Conservation (phyloP, 1,284 basidiomycete genomes). For the Tylopilus orsonianus region DNA sequence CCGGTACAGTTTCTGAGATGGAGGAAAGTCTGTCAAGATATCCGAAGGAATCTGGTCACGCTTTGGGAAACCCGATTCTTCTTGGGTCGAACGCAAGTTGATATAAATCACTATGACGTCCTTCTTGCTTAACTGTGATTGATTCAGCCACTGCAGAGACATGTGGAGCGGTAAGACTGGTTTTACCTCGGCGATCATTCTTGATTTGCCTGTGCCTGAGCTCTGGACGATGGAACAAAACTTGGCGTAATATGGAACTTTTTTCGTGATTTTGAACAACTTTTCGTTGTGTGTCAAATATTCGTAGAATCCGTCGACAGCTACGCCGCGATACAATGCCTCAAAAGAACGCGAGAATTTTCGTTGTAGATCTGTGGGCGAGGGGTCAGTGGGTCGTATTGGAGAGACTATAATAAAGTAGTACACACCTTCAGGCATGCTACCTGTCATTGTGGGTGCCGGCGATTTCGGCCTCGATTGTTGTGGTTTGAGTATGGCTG, state of each 20-base stretch:
- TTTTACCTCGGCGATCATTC: constrained; percentile 19
- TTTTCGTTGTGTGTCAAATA: constrained; percentile 16
- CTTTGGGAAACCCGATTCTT: constrained; percentile 7
- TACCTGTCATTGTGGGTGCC: too few relatives aligned
- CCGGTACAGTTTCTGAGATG: background rate
- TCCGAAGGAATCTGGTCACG: constrained; percentile 11
- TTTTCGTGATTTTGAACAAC: background rate
- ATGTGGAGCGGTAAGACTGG: background rate
- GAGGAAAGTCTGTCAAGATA: constrained; percentile 7
- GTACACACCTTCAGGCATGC: too few relatives aligned
- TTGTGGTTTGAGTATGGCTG: too few relatives aligned
- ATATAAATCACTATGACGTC: constrained; percentile 20
- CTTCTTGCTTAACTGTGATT: constrained; percentile 10
- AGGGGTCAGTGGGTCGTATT: too few relatives aligned
- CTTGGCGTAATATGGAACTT: constrained; percentile 14
- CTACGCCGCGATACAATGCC: constrained; percentile 10
- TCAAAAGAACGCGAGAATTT: too few relatives aligned
- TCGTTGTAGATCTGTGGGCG: too few relatives aligned
- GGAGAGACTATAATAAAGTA: too few relatives aligned
- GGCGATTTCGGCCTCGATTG: too few relatives aligned
- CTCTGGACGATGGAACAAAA: constrained; percentile 25
- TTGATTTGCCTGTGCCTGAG: constrained; percentile 26
- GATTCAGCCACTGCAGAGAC: background rate
- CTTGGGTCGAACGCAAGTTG: constrained; percentile 12
- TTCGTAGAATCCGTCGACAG: constrained; percentile 18